Base-by-base conservation (phyloP, 805 yeast genomes). In the Ogataea neopini region DNA sequence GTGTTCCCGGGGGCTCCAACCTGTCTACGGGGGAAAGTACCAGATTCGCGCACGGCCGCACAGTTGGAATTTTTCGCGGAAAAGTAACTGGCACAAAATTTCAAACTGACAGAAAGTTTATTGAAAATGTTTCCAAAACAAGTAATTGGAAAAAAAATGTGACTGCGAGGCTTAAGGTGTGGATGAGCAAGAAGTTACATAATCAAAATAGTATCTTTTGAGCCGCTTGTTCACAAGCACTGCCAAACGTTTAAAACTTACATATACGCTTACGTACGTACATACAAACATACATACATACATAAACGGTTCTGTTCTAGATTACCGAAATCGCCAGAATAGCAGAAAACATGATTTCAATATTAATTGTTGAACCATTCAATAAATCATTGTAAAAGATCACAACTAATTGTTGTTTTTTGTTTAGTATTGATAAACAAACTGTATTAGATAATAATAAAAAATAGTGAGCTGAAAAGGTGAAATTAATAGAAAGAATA, bases 401-500 rank as follows among this genome's bases (percentile, higher is more conserved):
- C n/a, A n/a, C n/a, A n/a, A n/a, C n/a, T n/a, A n/a, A n/a, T n/a
- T n/a, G n/a, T n/a, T n/a, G n/a, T n/a, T n/a, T n/a, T n/a, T n/a
- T n/a, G n/a, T 9, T 4, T 41, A 18, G 40, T 25, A 20, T 32
- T 33, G 40, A 47, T 39, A 43, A 28, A 43, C 51, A 43, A 36
- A 18, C 15, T 33, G 45, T 43, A 43, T 47, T 33, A 43, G 17
- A 30, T 34, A 43, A 33, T 43, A 22, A 6, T 43, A 43, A 47
- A 47, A 32, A 26, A 33, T 43, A 40, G 30, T 44, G 47, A 44
- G 47, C 47, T 44, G 47, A 44, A 38, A 22, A 44, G 43, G 38
- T 44, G 42, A 26, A 29, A 50, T 50, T 50, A 50, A 43, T 47
- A 41, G 48, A 46, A 50, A 50, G 54, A 50, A 50, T 50, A 50